Percentiles rank a stretch among this genome's conserved stretches.
phyloP scores from a whole-genome alignment of 139 green algal genomes.

The Microglena sp. region DNA sequence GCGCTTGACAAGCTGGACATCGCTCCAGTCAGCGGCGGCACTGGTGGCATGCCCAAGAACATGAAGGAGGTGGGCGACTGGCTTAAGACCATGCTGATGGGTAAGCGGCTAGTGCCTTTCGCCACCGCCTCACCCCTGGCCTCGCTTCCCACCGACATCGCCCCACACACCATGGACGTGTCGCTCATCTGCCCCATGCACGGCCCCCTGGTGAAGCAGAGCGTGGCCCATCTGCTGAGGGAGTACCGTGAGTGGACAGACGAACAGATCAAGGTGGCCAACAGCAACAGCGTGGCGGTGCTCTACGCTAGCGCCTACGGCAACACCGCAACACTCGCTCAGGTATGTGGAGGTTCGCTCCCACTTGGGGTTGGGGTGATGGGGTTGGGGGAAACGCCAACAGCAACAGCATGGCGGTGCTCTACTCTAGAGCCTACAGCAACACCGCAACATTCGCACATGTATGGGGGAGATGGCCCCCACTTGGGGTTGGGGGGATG shows the following conservation, averaged over 20 bases:
- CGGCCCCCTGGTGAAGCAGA: constrained; percentile 60
- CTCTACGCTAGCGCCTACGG: constrained; percentile 92
- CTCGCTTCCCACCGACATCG: neutral
- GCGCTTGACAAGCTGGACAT: constrained; percentile 74
- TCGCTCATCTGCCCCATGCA: constrained; percentile 56
- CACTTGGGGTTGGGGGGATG: neutral
- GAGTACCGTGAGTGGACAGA: constrained; percentile 54
- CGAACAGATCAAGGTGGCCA: constrained; percentile 30
- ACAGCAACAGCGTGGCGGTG: constrained; percentile 53
- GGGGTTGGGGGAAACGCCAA: too few species aligned
- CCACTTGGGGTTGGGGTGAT: neutral
- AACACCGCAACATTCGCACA: neutral
- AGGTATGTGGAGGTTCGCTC: constrained; percentile 48
- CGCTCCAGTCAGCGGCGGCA: constrained; percentile 5
- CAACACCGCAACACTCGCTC: constrained; percentile 87
- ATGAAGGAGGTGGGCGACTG: constrained; percentile 4
- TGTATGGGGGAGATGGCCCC: neutral
- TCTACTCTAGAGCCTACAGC: neutral
- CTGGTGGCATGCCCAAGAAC: neutral
- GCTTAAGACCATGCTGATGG: neutral
- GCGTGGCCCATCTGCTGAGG: constrained; percentile 58
- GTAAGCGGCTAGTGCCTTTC: neutral
- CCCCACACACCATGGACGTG: neutral
- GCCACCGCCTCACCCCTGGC: neutral
- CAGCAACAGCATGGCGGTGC: neutral